Evolutionary conservation across 2,329 filamentous ascomycete genomes (phyloP).

Genomic region (Cercospora nicotianae): DNA sequence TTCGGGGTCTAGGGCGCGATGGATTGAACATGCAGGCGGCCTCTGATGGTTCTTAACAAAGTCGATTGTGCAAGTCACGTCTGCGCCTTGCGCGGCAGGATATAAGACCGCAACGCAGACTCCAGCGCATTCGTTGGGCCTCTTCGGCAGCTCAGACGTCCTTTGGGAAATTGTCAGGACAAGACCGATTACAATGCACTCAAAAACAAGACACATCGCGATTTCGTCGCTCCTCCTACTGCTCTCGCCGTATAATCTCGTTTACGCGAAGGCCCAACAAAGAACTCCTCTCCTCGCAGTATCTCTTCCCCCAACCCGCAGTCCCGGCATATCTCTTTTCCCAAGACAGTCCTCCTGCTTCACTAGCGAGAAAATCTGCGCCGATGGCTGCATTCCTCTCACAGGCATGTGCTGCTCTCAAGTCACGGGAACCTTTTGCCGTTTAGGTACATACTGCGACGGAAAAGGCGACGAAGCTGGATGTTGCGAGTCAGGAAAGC

Average conservation of each 20-base stretch:
- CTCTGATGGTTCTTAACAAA: not conserved
- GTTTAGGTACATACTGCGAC: not conserved
- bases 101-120: not conserved
- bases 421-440: not conserved
- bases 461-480: not conserved
- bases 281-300: not conserved
- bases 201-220: not conserved
- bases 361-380: not conserved
- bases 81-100: not conserved
- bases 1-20: not conserved
- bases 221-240: not conserved
- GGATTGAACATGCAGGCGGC: not conserved
- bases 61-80: not conserved
- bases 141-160: not conserved
- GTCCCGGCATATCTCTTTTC: not conserved
- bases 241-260: not conserved
- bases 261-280: not conserved
- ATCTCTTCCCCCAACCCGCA: not conserved
- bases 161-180: not conserved
- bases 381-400: not conserved
- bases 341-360: not conserved
- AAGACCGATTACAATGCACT: not conserved
- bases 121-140: too few species aligned
- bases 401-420: not conserved
- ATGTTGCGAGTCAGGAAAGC: not conserved